phyloP scores from a whole-genome alignment of 2,329 filamentous ascomycete species.

The Nakataea oryzae region DNA sequence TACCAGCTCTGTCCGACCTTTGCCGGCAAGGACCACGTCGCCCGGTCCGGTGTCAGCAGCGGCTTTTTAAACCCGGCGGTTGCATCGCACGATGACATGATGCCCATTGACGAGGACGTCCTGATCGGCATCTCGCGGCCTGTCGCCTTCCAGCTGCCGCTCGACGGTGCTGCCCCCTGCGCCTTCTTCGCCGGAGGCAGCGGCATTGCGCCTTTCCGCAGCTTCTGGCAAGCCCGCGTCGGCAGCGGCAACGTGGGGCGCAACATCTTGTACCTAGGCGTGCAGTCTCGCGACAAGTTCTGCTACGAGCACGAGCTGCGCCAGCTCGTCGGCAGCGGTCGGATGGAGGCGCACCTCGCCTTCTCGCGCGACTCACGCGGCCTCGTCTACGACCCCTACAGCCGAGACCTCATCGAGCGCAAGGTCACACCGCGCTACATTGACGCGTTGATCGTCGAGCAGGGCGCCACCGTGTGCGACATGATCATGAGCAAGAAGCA shows the following conservation, averaged over 20 bases:
- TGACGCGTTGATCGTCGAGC: slow-evolving; percentile 38
- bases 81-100: slow-evolving; percentile 23
- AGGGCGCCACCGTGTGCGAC: slow-evolving; percentile 38
- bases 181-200: slow-evolving; percentile 43
- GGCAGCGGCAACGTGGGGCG: slow-evolving; percentile 25
- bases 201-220: slow-evolving; percentile 41
- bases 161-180: slow-evolving; percentile 37
- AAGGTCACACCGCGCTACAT: slow-evolving; percentile 40
- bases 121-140: slow-evolving; percentile 42
- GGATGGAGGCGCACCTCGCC: slow-evolving; percentile 41
- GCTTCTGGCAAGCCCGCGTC: slow-evolving; percentile 40
- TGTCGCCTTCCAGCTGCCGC: slow-evolving; percentile 38
- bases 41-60: slow-evolving; percentile 36
- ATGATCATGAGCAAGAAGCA: slow-evolving; percentile 47
- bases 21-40: slow-evolving; percentile 17
- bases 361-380: slow-evolving; percentile 39
- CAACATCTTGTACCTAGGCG: slow-evolving; percentile 39
- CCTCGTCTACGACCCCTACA: slow-evolving; percentile 29
- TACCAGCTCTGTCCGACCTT: slow-evolving; percentile 35
- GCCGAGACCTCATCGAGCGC: slow-evolving; percentile 34
- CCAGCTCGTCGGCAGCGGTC: slow-evolving; percentile 31
- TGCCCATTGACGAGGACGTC: slow-evolving; percentile 32
- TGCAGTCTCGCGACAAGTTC: slow-evolving; percentile 41
- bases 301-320: slow-evolving; percentile 38
- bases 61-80: slow-evolving; percentile 42